Base-by-base conservation (phyloP, 2,329 filamentous ascomycete genomes). In the Pseudofabraea citricarpa region DNA sequence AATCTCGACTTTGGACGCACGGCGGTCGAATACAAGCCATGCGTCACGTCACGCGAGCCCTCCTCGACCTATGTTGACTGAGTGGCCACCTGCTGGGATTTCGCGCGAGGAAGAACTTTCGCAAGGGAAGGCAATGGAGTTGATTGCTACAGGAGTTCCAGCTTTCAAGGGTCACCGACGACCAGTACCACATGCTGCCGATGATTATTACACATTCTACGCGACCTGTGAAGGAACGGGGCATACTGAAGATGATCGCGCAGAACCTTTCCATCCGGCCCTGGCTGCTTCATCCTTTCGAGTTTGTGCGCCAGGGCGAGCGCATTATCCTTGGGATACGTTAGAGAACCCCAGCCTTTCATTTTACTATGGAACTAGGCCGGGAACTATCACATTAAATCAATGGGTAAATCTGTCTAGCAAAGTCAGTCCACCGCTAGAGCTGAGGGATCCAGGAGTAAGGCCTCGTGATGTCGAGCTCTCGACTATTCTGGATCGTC, bases 281-380 rank as follows among this genome's bases (percentile, higher is more conserved):
- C 53, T 55, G 32, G 39, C 37, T 15, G 53, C 48, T 12, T 29
- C 44, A 36, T 52, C 54, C 15, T 49, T 62, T 40, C 35, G 47
- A 26, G 40, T 60, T 15, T 50, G 53, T 37, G 55, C 49, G 4
- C 19, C 45, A 7, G 53, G 48, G 5, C 36, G 32, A 5, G 51
- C 56, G 19, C 38, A 31, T 22, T 20, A 53, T 40, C 83, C 81
- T 2, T 88, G 81, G 85, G 77, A 84, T 49, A 83, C 84, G 1
- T 68, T 89, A 20, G 85, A 90, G 57, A 83, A 88, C 56, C 85
- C 85, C 4, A 87, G 82, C 58, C 80, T 81, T 62, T 73, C 79
- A 1, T 86, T 85, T 58, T 77, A 74, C 51, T 84, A 79, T 60
- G 85, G 85, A 10, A 68, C 69, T 39, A 71, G 77, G 18, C 79